Conservation (phyloP, 345 rosid species). For the Punica granatum region DNA sequence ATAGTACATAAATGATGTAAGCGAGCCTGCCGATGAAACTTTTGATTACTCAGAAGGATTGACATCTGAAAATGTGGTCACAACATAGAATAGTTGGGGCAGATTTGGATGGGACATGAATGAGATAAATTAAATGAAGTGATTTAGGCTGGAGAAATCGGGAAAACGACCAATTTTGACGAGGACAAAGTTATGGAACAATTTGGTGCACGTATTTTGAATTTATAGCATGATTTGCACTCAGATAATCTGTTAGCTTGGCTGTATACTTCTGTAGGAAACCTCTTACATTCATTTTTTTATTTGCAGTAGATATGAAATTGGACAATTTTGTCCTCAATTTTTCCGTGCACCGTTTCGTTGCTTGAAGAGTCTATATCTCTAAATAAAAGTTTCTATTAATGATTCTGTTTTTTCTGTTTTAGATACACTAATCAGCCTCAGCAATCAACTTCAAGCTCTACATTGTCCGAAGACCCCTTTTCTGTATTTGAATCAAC, state of each 20-base stretch:
- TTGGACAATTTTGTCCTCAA: too few relatives aligned
- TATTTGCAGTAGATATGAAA: too few relatives aligned
- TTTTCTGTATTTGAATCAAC: constrained; percentile 57
- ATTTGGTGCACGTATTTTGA: not conserved
- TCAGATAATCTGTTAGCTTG: not conserved
- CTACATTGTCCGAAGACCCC: constrained; percentile 41
- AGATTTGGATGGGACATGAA: not conserved
- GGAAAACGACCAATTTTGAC: not conserved
- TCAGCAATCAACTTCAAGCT: constrained; percentile 17
- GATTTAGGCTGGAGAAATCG: not conserved
- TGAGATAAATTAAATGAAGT: not conserved
- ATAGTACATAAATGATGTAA: not conserved
- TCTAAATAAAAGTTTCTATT: not conserved
- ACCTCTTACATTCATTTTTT: too few relatives aligned
- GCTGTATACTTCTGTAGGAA: too few relatives aligned
- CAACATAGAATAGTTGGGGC: not conserved
- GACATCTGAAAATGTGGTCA: not conserved
- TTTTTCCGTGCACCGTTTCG: not conserved
- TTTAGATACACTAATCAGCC: constrained; percentile 12
- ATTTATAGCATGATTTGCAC: not conserved
- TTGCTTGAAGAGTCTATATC: not conserved
- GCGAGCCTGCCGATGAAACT: too few relatives aligned
- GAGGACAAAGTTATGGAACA: not conserved
- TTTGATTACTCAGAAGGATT: not conserved
- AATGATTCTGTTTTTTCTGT: too few relatives aligned